A percentile compares a stretch with the other conserved stretches of the same genome.
phyloP scores from a whole-genome alignment of 371 early-diverging fungal genomes.

The Syncephalastrum contaminatum region DNA sequence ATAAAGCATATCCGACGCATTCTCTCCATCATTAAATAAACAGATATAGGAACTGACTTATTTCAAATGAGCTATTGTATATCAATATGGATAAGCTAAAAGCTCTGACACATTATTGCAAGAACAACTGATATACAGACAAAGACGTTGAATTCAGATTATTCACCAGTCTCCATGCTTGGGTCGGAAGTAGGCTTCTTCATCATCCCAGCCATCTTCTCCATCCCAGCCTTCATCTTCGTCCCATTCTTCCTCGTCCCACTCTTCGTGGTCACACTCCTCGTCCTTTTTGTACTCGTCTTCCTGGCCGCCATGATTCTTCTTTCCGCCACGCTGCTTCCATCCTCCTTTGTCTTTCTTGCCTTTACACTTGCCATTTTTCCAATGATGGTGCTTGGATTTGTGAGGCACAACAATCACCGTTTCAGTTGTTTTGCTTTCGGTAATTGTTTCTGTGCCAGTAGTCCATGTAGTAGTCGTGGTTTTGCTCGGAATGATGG shows the following conservation, averaged over 20 bases:
- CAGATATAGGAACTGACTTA: too few species aligned
- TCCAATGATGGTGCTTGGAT: not conserved
- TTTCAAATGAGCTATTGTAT: too few species aligned
- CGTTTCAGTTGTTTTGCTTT: not conserved
- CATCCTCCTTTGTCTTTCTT: conserved; percentile 2
- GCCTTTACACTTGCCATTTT: not conserved
- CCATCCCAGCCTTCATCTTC: not conserved
- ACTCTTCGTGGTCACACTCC: not conserved
- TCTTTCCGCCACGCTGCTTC: too few species aligned
- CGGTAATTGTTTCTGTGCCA: not conserved
- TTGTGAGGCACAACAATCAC: not conserved
- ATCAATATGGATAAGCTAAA: too few species aligned
- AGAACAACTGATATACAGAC: too few species aligned
- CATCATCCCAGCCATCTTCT: not conserved
- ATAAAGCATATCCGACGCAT: too few species aligned
- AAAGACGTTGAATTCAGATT: too few species aligned
- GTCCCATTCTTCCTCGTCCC: not conserved
- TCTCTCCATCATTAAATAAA: too few species aligned
- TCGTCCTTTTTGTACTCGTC: not conserved
- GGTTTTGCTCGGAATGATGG: not conserved
- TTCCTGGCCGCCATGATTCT: too few species aligned
- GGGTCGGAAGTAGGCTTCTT: too few species aligned
- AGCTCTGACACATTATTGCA: too few species aligned
- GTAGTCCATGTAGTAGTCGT: not conserved
- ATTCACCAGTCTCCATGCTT: too few species aligned